Evolutionary conservation across 495 filamentous ascomycete species (phyloP), one percentile per base, ranked within the genome.

Genomic region (Penicillium flavigenum): DNA sequence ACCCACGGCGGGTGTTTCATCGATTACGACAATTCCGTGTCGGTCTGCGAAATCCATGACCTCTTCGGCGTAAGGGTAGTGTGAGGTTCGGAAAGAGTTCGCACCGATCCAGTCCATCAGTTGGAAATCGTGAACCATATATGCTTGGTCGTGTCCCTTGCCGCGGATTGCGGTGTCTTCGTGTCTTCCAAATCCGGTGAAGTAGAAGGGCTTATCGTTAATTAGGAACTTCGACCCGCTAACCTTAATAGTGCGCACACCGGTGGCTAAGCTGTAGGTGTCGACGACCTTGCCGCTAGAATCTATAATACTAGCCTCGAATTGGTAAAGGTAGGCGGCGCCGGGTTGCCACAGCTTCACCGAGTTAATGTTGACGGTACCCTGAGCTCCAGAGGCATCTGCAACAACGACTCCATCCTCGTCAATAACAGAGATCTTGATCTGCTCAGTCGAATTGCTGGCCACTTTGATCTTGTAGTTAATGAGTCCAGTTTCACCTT

Each of bases 31-130:
- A n/a, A 54, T 54, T 19, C 51, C 51, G 27, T 54, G 10, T 19
- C 51, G 44, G 16, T 58, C 56, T 3, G 56, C 57, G 31, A 60
- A 65, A 1, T 65, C 63, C 60, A 65, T 60, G 6, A 65, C 60
- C 19, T 65, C 63, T 24, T 65, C 63, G 1, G 63, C 63, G 47
- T 65, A 65, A 0, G 63, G 63, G 17, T 65, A 65, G 44, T 65
- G 63, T 26, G 60, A 63, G 1, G 63, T 65, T 2, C 63, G 63
- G 60, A 65, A 63, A 8, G 63, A 65, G 49, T 62, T 65, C 4
- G 63, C 63, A 3, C 63, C 63, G 2, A 62, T 60, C 63, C 63
- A 65, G 22, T 62, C 46, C 43, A 65, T 31, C 27, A 64, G 45
- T 34, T 64, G 43, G 51, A 64, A 64, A 41, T 64, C 62, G 31